Evolutionary conservation across 1,139 yeast genomes (phyloP).

Genomic region (Saccharomycopsis crataegensis): DNA sequence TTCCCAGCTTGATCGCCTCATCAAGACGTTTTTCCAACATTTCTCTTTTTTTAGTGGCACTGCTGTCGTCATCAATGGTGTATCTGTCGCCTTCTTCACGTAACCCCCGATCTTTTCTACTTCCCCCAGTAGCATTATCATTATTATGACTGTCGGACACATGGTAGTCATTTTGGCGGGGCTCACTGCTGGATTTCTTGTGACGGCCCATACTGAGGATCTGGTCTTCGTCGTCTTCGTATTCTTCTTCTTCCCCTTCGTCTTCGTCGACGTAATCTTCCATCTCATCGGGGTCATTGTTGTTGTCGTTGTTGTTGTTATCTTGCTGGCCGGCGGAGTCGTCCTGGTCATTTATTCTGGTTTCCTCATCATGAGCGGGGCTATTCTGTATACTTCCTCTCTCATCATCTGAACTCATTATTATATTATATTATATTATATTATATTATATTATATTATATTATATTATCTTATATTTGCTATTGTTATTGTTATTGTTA

Average conservation of each 20-base stretch:
- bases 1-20: conserved; percentile 48
- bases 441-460: no score
- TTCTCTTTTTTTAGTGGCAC: conserved; percentile 51
- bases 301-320: conserved; percentile 26
- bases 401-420: conserved; percentile 16
- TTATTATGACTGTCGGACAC: background rate
- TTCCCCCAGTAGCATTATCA: background rate
- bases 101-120: background rate
- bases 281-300: conserved; percentile 30
- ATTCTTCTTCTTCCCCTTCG: conserved; percentile 8
- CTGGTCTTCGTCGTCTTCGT: conserved; percentile 16
- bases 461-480: no score
- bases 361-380: conserved; percentile 28
- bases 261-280: conserved; percentile 24
- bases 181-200: background rate
- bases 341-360: conserved; percentile 25
- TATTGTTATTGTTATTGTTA: no score
- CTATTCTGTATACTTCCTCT: background rate
- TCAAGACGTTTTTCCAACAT: conserved; percentile 77
- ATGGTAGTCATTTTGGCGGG: conserved; percentile 6
- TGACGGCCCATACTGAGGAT: conserved; percentile 15
- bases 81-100: conserved; percentile 34
- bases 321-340: conserved; percentile 21
- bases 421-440: conserved; percentile 26
- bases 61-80: conserved; percentile 21